These are phyloP conservation scores for Cenchrus purpureus DNA, from an alignment of 176 grass and related monocot genomes.

Conservation along the genomic window DNA sequence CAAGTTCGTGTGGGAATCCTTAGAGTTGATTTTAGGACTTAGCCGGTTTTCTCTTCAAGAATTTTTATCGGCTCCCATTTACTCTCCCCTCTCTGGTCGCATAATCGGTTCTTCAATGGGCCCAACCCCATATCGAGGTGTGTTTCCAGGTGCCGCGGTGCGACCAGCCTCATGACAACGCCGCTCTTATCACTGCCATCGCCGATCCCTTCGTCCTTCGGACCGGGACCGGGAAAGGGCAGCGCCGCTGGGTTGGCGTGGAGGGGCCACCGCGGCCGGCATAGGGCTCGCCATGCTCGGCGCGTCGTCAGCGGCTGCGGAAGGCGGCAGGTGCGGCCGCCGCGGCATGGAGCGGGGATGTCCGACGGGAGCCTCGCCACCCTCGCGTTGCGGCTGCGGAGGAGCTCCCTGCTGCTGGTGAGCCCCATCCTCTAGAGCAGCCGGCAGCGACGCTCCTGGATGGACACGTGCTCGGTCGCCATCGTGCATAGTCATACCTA, in stretches of 20 bases:
- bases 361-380: neutral
- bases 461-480: constrained; percentile 64
- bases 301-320: neutral
- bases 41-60: too few species aligned
- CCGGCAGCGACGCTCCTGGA: constrained; percentile 62
- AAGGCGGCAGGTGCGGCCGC: neutral
- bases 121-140: too few species aligned
- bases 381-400: constrained; percentile 52
- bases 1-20: too few species aligned
- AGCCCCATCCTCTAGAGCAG: constrained; percentile 71
- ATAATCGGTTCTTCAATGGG: too few species aligned
- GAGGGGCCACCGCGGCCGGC: neutral
- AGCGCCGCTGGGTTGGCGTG: neutral
- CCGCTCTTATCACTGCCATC: neutral
- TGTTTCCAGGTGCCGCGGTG: too few species aligned
- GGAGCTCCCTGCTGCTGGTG: constrained; percentile 50
- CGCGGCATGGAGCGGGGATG: constrained; percentile 16
- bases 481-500: constrained; percentile 60
- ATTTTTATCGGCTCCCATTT: too few species aligned
- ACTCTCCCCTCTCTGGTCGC: too few species aligned
- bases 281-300: neutral
- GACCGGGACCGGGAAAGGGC: constrained; percentile 32
- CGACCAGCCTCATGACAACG: neutral
- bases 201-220: neutral
- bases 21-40: too few species aligned